Base-by-base conservation (phyloP, 345 rosid species). In the Lepidium africanum region DNA sequence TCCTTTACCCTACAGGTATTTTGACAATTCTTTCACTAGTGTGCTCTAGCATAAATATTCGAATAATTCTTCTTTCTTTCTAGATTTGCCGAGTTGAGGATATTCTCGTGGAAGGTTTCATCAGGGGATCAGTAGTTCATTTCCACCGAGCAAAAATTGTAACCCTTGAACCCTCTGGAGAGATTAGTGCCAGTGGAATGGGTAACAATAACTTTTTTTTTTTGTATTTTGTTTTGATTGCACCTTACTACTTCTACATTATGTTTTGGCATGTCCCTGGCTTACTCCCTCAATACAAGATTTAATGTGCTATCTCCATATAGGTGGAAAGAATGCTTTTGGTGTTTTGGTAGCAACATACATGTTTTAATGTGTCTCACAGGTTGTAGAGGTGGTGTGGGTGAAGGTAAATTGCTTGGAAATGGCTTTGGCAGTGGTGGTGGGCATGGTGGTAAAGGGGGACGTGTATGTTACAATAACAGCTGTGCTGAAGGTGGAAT, bases 71-170 rank as follows among this genome's bases (percentile, higher is more conserved):
- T 70, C 33, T 46, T 70, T 65, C 64, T 45, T 72, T 73, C 49
- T 51, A 95, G 99, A 85, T 95, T 59, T 95, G 99, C 72, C 93
- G 98, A 39, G 99, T 95, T 79, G 99, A 95, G 80, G 98, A 95
- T 81, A 84, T 95, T 55, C 63, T 81, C 32, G 87, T 95, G 2
- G 93, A 85, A 76, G 99, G 99, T 73, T 84, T 77, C 43, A 78
- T 91, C 56, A 82, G 85, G 85, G 99, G 99, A 76, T 95, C 99
- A 71, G 90, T 95, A 65, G 87, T 95, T 70, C 93, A 95, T 83
- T 95, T 95, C 77, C 98, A 91, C 70, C 89, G 97, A 21, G 91
- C 99, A 46, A 91, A 93, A 82, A 83, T 92, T 36, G 79, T 95
- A 74, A 73, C 88, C 38, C 86, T 95, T 61, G 77, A 74, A 63